Evolutionary conservation across 805 yeast genomes (phyloP).

Genomic region (Wickerhamiella lipophila): DNA sequence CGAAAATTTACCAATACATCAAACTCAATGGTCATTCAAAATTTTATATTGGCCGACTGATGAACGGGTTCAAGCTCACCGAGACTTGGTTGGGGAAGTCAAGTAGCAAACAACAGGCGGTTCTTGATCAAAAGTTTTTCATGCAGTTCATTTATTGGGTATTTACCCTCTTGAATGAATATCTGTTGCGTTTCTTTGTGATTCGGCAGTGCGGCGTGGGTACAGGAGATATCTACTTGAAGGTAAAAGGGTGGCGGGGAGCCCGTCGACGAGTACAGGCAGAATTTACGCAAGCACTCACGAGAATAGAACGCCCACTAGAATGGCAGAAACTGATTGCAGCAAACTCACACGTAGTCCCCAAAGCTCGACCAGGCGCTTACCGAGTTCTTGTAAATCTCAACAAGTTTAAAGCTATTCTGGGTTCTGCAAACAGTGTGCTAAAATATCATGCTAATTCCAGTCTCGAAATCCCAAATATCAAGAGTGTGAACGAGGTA

Average conservation of each 20-base stretch:
- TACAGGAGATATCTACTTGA: not conserved
- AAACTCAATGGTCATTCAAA: not conserved
- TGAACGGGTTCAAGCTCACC: not conserved
- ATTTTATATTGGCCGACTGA: not conserved
- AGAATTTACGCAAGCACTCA: not conserved
- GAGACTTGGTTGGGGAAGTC: constrained; percentile 3
- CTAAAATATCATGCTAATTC: constrained; percentile 33
- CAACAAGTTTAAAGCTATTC: constrained; percentile 12
- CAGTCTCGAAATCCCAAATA: constrained; percentile 10
- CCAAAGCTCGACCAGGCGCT: constrained; percentile 15
- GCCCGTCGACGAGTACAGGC: not conserved
- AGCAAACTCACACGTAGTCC: constrained; percentile 13
- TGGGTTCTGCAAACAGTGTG: constrained; percentile 18
- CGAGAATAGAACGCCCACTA: not conserved
- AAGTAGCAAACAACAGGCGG: not conserved
- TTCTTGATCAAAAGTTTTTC: not conserved
- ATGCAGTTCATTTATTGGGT: constrained; percentile 5
- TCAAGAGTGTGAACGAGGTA: constrained; percentile 32
- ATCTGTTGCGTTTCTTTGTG: not conserved
- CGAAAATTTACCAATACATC: not conserved
- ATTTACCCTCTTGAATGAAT: not conserved
- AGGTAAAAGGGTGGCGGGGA: not conserved
- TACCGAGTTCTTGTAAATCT: constrained; percentile 18
- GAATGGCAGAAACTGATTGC: not conserved
- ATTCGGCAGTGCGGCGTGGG: not conserved